Evolutionary conservation across 2,329 filamentous ascomycete genomes (phyloP).

Genomic region (Pestalotiopsis sp.): DNA sequence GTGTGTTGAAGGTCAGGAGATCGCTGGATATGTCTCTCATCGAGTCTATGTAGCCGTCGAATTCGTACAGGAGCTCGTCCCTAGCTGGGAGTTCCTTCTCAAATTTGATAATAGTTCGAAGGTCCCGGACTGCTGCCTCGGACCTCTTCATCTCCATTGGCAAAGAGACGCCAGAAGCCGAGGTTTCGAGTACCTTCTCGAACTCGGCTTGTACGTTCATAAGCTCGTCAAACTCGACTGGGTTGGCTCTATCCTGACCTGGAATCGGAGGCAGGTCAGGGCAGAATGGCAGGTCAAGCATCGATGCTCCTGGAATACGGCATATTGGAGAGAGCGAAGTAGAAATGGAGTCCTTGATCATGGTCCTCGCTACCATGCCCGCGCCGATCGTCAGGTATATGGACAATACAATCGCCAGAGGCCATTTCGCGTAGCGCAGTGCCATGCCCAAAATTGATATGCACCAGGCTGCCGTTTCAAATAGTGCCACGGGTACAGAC

Average conservation of each 20-base stretch:
- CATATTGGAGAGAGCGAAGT: constrained; percentile 71
- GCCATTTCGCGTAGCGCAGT: constrained; percentile 64
- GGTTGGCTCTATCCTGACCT: constrained; percentile 24
- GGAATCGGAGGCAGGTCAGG: constrained; percentile 30
- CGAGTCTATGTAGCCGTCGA: constrained; percentile 74
- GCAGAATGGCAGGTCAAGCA: constrained; percentile 69
- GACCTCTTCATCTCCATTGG: constrained; percentile 80
- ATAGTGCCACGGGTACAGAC: constrained; percentile 40
- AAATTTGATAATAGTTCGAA: constrained; percentile 72
- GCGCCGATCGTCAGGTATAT: constrained; percentile 63
- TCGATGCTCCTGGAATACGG: constrained; percentile 65
- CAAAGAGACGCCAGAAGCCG: constrained; percentile 65
- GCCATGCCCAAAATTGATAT: constrained; percentile 60
- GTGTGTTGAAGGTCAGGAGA: constrained; percentile 75
- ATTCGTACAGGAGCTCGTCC: constrained; percentile 74
- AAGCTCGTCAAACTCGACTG: constrained; percentile 72
- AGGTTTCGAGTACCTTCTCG: constrained; percentile 72
- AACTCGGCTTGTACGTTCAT: constrained; percentile 77
- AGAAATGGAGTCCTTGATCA: constrained; percentile 63
- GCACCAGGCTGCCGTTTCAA: constrained; percentile 49
- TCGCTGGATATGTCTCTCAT: constrained; percentile 66
- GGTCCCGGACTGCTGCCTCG: constrained; percentile 73
- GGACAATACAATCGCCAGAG: constrained; percentile 64
- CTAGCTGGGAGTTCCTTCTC: constrained; percentile 65
- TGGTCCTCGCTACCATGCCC: constrained; percentile 62